Evolutionary conservation across 1,284 basidiomycete genomes (phyloP), one percentile per base, ranked within the genome.

Genomic region (Naganishia albida): DNA sequence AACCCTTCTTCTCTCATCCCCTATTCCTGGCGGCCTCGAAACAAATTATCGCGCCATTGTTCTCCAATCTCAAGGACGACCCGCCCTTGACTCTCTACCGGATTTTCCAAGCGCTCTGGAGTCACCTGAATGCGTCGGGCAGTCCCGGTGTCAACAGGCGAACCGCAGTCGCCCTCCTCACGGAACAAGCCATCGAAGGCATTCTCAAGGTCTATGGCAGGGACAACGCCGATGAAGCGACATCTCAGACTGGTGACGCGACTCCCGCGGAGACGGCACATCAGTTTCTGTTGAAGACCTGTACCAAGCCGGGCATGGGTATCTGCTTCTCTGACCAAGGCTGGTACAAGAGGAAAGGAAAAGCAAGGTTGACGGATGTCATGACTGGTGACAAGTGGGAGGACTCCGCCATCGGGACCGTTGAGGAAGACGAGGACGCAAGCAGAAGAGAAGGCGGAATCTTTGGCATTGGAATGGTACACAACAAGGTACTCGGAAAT

Each of bases 261-360:
- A 70, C 56, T 68, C 73, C 10, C 71, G 75, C 53, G 65, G 88
- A 95, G 67, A 82, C 96, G 7, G 87, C 85, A 0, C 89, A 92
- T 69, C 91, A 93, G 72, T 96, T 96, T 75, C 80, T 97, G 6
- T 83, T 95, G 49, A 89, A 88, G 10, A 85, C 93, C n/a, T 91
- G 89, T 71, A 89, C 90, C 0, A 86, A 85, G 28, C 90, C 90
- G 0, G 91, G 91, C 0, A 81, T 83, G 20, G 94, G 93, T 0
- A 82, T 97, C 25, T 96, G 93, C 74, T 97, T 95, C 78, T 84
- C 82, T 53, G 92, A 95, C 74, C 83, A 85, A 16, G 93, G 93
- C 0, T 97, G 93, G 93, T 97, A 96, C 73, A 87, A 87, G 1
- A 85, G 90, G 10, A 67, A 68, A 52, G 64, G 65, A 85, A 86